phyloP scores from a whole-genome alignment of 176 grass and related monocot species.

The Thinopyrum elongatum region DNA sequence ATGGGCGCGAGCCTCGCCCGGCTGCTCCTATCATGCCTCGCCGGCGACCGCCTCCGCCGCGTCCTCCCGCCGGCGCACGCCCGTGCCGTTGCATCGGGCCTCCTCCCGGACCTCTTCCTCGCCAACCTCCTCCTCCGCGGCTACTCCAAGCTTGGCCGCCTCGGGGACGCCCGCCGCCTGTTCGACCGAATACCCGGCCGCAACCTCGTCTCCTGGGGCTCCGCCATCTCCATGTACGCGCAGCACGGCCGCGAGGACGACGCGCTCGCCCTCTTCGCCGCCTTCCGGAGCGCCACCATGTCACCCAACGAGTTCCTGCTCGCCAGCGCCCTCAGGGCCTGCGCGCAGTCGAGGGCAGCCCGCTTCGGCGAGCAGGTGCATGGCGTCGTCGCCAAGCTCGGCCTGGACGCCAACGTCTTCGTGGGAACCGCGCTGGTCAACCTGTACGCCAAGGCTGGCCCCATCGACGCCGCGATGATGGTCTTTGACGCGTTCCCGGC shows the following conservation, averaged over 20 bases:
- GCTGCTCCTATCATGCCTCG: no score
- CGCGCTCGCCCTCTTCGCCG: constrained; percentile 36
- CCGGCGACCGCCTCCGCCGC: no score
- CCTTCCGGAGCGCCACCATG: constrained; percentile 10
- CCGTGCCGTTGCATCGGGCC: no score
- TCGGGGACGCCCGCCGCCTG: constrained; percentile 31
- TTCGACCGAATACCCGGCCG: constrained; percentile 57
- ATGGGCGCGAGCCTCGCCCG: no score
- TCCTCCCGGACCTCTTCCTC: no score
- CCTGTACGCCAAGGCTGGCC: constrained; percentile 50
- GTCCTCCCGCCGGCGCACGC: no score
- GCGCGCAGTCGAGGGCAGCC: constrained; percentile 32
- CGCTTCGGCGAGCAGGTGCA: constrained; percentile 53
- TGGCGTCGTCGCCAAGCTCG: constrained; percentile 34
- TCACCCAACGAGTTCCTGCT: constrained; percentile 62
- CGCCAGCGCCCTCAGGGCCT: constrained; percentile 56
- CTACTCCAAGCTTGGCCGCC: constrained; percentile 40
- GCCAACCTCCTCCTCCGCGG: no score
- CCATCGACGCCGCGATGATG: constrained; percentile 45
- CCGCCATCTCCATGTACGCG: constrained; percentile 64
- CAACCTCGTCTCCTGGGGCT: constrained; percentile 67
- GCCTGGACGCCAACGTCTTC: constrained; percentile 39
- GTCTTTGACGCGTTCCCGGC: constrained; percentile 52
- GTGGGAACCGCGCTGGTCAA: constrained; percentile 58
- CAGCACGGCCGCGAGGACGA: constrained; percentile 25